Percentiles rank a stretch among this genome's conserved stretches.
Conservation (phyloP, 495 filamentous ascomycete species). For the Lophiostoma macrostomum region DNA sequence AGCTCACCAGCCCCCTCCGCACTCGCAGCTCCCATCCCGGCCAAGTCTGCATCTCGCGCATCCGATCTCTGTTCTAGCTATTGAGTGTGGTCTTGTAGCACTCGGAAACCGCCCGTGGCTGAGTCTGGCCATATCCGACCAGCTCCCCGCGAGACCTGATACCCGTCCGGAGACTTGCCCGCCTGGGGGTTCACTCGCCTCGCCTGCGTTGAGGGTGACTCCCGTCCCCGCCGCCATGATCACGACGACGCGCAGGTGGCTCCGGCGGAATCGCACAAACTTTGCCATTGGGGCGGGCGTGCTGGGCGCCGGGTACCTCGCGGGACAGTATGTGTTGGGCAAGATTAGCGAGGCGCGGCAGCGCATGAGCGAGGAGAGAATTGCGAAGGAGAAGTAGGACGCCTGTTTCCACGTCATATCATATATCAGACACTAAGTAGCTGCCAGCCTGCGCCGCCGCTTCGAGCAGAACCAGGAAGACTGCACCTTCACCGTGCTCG, state of each 20-base stretch:
- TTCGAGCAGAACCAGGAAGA: constrained; percentile 99
- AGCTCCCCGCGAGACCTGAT: neutral
- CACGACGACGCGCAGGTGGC: constrained; percentile 77
- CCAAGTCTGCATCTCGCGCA: too few relatives aligned
- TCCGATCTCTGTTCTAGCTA: too few relatives aligned
- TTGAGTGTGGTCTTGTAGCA: too few relatives aligned
- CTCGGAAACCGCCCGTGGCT: too few relatives aligned
- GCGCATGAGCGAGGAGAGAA: constrained; percentile 91
- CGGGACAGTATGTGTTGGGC: constrained; percentile 82
- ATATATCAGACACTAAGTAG: too few relatives aligned
- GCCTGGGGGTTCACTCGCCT: neutral
- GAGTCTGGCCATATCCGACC: too few relatives aligned
- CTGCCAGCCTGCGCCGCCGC: constrained; percentile 79
- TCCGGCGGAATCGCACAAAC: constrained; percentile 84
- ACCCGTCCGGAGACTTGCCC: neutral
- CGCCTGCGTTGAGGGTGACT: too few relatives aligned
- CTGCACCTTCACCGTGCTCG: constrained; percentile 95
- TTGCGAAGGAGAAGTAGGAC: constrained; percentile 90
- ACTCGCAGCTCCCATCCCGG: too few relatives aligned
- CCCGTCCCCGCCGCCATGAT: constrained; percentile 58
- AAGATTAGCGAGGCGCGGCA: constrained; percentile 91
- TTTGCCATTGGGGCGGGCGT: constrained; percentile 84
- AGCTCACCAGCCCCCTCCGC: too few relatives aligned
- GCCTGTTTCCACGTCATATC: neutral
- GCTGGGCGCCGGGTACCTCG: constrained; percentile 85